phyloP scores from a whole-genome alignment of 2,329 filamentous ascomycete species.

The Cordyceps javanica region DNA sequence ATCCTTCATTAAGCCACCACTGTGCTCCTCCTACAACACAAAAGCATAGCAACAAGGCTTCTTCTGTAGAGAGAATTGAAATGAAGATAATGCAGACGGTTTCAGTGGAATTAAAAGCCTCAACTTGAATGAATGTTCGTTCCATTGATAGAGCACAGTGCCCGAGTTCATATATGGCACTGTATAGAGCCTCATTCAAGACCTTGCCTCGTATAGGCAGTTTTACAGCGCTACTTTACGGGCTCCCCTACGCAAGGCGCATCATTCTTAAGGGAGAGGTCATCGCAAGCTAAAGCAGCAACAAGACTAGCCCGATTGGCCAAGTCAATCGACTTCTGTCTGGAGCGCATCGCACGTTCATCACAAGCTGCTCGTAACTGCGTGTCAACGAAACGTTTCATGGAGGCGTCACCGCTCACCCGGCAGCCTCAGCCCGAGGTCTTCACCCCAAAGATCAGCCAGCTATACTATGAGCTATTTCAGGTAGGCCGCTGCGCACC shows the following conservation, averaged over 20 bases:
- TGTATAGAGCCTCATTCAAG: not conserved
- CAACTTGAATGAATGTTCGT: not conserved
- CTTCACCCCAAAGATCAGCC: slow-evolving; percentile 90
- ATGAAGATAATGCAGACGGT: not conserved
- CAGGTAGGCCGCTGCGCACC: slow-evolving; percentile 42
- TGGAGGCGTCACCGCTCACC: slow-evolving; percentile 90
- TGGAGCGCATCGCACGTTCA: not conserved
- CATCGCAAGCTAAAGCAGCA: not conserved
- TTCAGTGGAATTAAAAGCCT: not conserved
- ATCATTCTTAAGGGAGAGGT: no score
- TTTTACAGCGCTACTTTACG: slow-evolving; percentile 1
- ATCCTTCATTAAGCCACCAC: no score
- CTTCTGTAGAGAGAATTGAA: no score
- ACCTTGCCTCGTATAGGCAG: not conserved
- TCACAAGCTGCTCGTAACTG: not conserved
- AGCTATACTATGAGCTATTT: slow-evolving; percentile 82
- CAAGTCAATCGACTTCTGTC: not conserved
- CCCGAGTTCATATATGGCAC: not conserved
- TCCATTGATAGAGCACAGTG: not conserved
- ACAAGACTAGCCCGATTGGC: not conserved
- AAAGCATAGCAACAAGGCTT: no score
- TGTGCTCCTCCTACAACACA: no score
- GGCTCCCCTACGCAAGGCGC: not conserved
- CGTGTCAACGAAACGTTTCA: slow-evolving; percentile 28
- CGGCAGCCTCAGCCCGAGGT: slow-evolving; percentile 84